phyloP scores from a whole-genome alignment of 768 basidiomycete species.

The Termitomyces sp. region DNA sequence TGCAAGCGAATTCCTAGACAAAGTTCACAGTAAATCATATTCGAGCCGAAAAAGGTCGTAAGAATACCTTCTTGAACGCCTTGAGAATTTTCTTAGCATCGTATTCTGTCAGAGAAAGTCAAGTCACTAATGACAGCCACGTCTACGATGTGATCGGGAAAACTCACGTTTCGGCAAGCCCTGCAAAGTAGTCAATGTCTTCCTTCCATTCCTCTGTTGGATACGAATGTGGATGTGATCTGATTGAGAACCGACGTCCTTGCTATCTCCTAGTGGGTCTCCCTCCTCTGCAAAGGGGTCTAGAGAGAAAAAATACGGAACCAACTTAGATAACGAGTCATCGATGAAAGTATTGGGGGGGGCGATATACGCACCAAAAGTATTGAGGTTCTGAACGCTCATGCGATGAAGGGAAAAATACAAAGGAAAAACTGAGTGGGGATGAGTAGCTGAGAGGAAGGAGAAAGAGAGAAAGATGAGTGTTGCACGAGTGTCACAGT shows the following conservation, averaged over 20 bases:
- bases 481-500: conserved; percentile 11
- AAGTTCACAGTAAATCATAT: conserved; percentile 1
- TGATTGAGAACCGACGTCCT: conserved; percentile 76
- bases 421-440: conserved; percentile 40
- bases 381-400: conserved; percentile 90
- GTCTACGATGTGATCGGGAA: background rate
- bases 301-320: conserved; percentile 22
- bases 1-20: conserved; percentile 91
- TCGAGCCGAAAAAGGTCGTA: background rate
- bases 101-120: conserved; percentile 55
- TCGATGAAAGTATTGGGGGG: conserved; percentile 14
- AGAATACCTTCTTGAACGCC: conserved; percentile 91
- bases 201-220: conserved; percentile 98
- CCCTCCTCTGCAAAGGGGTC: conserved; percentile 97
- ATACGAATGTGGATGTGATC: conserved; percentile 95
- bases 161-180: conserved; percentile 85
- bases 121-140: background rate
- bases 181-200: conserved; percentile 96
- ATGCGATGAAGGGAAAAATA: conserved; percentile 63
- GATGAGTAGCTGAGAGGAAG: conserved; percentile 26
- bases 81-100: conserved; percentile 98
- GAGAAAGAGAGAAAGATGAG: conserved; percentile 14
- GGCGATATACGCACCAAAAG: conserved; percentile 53
- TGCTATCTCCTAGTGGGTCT: conserved; percentile 67
- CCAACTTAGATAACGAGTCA: conserved; percentile 1